These are phyloP conservation scores for Geotrichum europaeum DNA, from an alignment of 1,139 yeast species.

Conservation along the genomic window DNA sequence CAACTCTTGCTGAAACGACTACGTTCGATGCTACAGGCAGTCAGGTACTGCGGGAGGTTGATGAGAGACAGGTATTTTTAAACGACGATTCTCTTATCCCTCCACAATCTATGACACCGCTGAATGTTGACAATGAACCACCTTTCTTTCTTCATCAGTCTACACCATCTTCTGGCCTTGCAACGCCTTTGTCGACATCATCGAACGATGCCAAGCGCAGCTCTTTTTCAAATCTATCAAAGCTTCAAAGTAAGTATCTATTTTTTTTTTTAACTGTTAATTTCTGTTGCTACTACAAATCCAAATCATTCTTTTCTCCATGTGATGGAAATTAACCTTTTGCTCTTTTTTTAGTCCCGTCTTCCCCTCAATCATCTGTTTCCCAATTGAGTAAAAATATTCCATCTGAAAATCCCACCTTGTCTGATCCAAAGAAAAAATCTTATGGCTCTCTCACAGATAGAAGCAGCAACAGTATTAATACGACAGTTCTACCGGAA, in stretches of 20 bases:
- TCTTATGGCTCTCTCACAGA: slow-evolving; percentile 1
- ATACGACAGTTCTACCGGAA: not conserved
- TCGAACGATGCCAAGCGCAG: not conserved
- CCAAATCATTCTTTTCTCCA: not conserved
- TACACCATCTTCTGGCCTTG: not conserved
- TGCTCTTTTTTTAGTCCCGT: not conserved
- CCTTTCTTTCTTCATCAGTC: not conserved
- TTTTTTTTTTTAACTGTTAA: not conserved
- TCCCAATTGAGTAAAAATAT: slow-evolving; percentile 4
- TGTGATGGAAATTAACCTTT: not conserved
- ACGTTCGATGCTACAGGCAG: not conserved
- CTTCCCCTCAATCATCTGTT: not conserved
- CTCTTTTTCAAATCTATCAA: slow-evolving; percentile 1
- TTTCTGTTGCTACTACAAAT: not conserved
- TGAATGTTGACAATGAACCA: not conserved
- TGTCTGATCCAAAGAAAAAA: not conserved
- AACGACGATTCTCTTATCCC: slow-evolving; percentile 14
- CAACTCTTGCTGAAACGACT: not conserved
- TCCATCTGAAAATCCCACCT: not conserved
- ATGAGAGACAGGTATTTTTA: slow-evolving; percentile 5
- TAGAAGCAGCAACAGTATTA: not conserved
- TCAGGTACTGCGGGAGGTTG: not conserved
- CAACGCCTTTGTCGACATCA: not conserved
- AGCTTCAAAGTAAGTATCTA: slow-evolving; percentile 1
- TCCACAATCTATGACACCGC: slow-evolving; percentile 12